Evolutionary conservation across 1,139 yeast genomes (phyloP).

Genomic region (Yamadazyma oceani): DNA sequence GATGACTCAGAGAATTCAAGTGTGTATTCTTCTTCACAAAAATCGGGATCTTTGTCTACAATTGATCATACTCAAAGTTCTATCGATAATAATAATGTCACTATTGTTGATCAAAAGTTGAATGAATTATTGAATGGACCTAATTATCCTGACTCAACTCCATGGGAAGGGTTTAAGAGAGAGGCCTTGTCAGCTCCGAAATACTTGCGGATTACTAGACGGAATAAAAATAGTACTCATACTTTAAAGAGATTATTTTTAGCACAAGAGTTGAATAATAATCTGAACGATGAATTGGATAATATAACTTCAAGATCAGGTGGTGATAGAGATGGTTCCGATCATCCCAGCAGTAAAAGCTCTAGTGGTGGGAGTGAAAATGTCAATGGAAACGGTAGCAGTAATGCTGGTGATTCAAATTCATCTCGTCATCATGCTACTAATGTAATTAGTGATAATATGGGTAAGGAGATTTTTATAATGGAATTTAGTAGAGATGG

Average conservation of each 20-base stretch:
- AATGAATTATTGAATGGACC: constrained; percentile 6
- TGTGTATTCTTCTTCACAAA: constrained; percentile 12
- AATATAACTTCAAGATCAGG: constrained; percentile 2
- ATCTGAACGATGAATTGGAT: constrained; percentile 6
- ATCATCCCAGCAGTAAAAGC: constrained; percentile 7
- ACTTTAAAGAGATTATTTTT: constrained; percentile 61
- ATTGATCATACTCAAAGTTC: constrained; percentile 7
- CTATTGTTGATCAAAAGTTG: constrained; percentile 7
- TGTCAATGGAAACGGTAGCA: constrained; percentile 1
- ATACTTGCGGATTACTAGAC: constrained; percentile 50
- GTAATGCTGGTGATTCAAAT: constrained; percentile 1
- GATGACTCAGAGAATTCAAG: constrained; percentile 15
- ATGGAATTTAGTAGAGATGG: constrained; percentile 80
- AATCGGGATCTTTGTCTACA: constrained; percentile 9
- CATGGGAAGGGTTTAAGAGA: constrained; percentile 33
- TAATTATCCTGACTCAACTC: constrained; percentile 18
- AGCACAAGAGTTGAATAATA: constrained; percentile 69
- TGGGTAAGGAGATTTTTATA: constrained; percentile 60
- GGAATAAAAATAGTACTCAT: constrained; percentile 44
- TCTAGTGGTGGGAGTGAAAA: constrained; percentile 6
- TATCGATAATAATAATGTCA: neutral
- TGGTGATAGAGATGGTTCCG: constrained; percentile 1
- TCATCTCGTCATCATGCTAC: constrained; percentile 2
- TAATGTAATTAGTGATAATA: constrained; percentile 9
- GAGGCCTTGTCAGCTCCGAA: constrained; percentile 52